These are phyloP conservation scores for Manihot esculenta DNA, from an alignment of 441 rosid genomes.

Conservation along the genomic window DNA sequence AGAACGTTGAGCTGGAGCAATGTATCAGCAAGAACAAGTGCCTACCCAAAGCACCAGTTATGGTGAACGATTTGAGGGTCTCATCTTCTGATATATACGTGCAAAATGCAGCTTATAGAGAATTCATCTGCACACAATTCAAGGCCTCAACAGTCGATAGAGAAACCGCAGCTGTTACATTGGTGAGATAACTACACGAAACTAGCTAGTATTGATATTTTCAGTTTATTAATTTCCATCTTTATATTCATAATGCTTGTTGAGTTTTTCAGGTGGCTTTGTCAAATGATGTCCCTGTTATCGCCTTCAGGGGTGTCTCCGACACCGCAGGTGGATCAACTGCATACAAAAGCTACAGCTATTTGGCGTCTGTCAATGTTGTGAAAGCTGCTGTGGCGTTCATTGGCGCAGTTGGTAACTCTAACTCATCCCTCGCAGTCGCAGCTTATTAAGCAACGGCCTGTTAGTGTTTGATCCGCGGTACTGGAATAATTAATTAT, in stretches of 20 bases:
- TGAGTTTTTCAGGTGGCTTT: constrained; percentile 14
- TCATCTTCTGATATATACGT: constrained; percentile 11
- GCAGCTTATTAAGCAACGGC: too few relatives aligned
- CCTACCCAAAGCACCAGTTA: neutral
- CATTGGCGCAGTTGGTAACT: neutral
- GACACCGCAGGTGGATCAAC: constrained; percentile 14
- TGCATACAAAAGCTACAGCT: neutral
- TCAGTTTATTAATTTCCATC: too few relatives aligned
- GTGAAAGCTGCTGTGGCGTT: neutral
- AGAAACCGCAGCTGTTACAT: neutral
- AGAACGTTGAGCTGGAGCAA: constrained; percentile 1
- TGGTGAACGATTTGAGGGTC: neutral
- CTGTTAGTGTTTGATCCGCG: too few relatives aligned
- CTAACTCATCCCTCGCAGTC: neutral
- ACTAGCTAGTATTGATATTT: too few relatives aligned
- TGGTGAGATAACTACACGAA: too few relatives aligned
- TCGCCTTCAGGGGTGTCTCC: constrained; percentile 15
- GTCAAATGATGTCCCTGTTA: neutral
- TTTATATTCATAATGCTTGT: too few relatives aligned
- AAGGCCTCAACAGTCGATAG: constrained; percentile 10
- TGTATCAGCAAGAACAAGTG: neutral
- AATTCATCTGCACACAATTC: neutral
- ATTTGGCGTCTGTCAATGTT: constrained; percentile 14
- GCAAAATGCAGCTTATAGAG: constrained; percentile 7
- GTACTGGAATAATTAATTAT: too few relatives aligned